Percentiles rank a stretch among this genome's conserved stretches.
Evolutionary conservation across 495 filamentous ascomycete genomes (phyloP).

Genomic region (Hypomontagnella submonticulosa): DNA sequence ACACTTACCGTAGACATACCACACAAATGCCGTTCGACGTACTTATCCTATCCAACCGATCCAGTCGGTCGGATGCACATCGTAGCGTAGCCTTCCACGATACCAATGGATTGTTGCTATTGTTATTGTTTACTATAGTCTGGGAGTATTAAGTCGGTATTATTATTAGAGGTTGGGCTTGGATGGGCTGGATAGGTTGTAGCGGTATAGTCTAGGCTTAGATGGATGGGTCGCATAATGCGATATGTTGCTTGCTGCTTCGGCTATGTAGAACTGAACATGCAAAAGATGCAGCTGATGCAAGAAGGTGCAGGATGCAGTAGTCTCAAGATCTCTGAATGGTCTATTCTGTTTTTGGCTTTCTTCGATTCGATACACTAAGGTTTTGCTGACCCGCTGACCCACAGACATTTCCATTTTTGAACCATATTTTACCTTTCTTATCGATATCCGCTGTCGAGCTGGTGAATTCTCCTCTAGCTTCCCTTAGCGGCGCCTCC

Average conservation of each 20-base stretch:
- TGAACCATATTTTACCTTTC: conserved; percentile 24
- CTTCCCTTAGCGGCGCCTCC: not conserved
- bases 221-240: too few species aligned
- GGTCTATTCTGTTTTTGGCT: conserved; percentile 24
- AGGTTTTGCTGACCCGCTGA: conserved; percentile 11
- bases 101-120: conserved; percentile 14
- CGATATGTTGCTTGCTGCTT: too few species aligned
- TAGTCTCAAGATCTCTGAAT: conserved; percentile 25
- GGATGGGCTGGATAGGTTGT: conserved; percentile 2
- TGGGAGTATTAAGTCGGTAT: not conserved
- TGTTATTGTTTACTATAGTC: conserved; percentile 18
- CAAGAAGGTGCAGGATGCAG: conserved; percentile 44
- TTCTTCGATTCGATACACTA: conserved; percentile 27
- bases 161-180: conserved; percentile 17
- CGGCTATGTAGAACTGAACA: not conserved
- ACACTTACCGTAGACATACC: too few species aligned
- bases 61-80: conserved; percentile 39
- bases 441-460: conserved; percentile 28
- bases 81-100: conserved; percentile 25
- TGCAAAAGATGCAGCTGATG: conserved; percentile 25
- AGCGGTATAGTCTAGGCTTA: too few species aligned
- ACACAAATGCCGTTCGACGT: conserved; percentile 10
- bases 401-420: conserved; percentile 25
- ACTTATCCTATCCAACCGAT: conserved; percentile 6
- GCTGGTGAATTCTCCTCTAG: not conserved